Conservation (phyloP, 306 rosid genomes). For the Vigna nakashimae region DNA sequence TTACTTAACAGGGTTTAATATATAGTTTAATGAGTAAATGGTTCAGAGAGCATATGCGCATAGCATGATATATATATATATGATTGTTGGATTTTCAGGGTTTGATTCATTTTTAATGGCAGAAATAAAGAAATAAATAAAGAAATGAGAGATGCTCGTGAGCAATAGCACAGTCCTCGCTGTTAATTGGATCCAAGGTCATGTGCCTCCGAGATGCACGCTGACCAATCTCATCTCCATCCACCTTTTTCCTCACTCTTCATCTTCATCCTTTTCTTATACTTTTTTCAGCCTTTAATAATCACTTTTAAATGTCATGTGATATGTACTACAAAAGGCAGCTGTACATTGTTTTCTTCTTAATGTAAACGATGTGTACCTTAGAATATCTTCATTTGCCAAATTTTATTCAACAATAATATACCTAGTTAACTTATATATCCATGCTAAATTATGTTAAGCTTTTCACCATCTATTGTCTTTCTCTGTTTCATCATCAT, state of each 20-base stretch:
- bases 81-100: conserved; percentile 34
- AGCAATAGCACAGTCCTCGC: conserved; percentile 54
- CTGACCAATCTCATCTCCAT: conserved; percentile 50
- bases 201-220: conserved; percentile 63
- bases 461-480: background rate
- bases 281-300: background rate
- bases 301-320: conserved; percentile 32
- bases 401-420: background rate
- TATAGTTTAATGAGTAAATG: conserved; percentile 27
- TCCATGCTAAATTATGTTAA: background rate
- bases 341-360: conserved; percentile 34
- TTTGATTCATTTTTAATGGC: conserved; percentile 19
- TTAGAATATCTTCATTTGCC: background rate
- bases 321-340: conserved; percentile 24
- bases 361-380: background rate
- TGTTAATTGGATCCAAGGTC: conserved; percentile 61
- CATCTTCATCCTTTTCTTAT: conserved; percentile 25
- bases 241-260: background rate
- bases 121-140: conserved; percentile 22
- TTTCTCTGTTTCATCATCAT: background rate
- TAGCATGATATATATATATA: conserved; percentile 28
- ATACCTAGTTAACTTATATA: background rate
- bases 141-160: conserved; percentile 50
- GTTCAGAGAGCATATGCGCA: conserved; percentile 50
- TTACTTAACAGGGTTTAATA: background rate